Evolutionary conservation across 495 filamentous ascomycete species (phyloP).

Genomic region (Hypoxylon fuscum): DNA sequence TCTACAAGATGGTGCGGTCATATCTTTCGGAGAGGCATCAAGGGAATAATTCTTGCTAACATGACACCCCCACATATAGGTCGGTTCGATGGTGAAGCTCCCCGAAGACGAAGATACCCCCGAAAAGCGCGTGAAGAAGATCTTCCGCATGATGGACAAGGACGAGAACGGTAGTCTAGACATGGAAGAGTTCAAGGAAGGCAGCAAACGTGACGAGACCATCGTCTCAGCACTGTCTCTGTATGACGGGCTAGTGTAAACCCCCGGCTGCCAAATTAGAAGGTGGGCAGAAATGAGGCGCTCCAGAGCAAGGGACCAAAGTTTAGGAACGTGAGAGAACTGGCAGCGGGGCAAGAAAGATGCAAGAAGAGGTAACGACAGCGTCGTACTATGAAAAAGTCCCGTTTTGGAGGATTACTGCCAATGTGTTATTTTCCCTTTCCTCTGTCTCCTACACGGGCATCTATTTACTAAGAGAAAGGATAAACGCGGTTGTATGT

Average conservation of each 20-base stretch:
- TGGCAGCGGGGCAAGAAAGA: conserved; percentile 11
- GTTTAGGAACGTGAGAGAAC: conserved; percentile 9
- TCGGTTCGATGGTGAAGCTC: conserved; percentile 98
- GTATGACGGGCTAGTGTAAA: conserved; percentile 91
- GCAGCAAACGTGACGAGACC: conserved; percentile 98
- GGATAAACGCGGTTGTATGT: conserved; percentile 29
- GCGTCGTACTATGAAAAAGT: conserved; percentile 15
- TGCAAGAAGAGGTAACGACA: conserved; percentile 23
- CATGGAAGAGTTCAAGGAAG: conserved; percentile 98
- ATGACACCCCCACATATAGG: conserved; percentile 63
- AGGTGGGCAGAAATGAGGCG: conserved; percentile 17
- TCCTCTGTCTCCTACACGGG: conserved; percentile 26
- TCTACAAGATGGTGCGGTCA: conserved; percentile 94
- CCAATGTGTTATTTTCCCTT: conserved; percentile 26
- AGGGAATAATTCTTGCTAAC: conserved; percentile 24
- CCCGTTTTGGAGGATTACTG: conserved; percentile 13
- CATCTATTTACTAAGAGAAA: conserved; percentile 26
- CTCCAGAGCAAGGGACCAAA: conserved; percentile 16
- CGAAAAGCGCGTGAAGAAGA: conserved; percentile 97
- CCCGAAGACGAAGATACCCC: conserved; percentile 99
- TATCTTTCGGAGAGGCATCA: not conserved
- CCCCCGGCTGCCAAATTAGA: not conserved
- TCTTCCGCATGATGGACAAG: conserved; percentile 99
- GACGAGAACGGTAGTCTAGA: conserved; percentile 95
- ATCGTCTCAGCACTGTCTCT: conserved; percentile 96